phyloP scores from a whole-genome alignment of 352 stramenopile genomes.

The Globisporangium orthogonon region DNA sequence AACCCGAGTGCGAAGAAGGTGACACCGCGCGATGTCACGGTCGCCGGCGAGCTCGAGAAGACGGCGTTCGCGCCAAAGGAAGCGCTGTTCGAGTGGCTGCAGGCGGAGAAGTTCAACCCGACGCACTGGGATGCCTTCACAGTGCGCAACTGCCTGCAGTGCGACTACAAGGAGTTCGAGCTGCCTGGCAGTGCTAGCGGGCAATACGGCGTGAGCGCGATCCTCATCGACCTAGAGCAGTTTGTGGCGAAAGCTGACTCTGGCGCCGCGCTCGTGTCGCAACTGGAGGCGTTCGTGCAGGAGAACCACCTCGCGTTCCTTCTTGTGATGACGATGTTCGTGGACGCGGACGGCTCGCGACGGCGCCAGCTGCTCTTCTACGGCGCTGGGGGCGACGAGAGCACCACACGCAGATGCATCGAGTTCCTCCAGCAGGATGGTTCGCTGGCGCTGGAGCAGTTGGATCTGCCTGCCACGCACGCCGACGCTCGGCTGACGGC shows the following conservation, averaged over 20 bases:
- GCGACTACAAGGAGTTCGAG: conserved; percentile 80
- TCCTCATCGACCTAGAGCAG: conserved; percentile 46
- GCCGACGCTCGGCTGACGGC: conserved; percentile 23
- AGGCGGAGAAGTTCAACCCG: conserved; percentile 61
- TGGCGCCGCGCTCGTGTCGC: conserved; percentile 17
- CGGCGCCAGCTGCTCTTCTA: conserved; percentile 67
- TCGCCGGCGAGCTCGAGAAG: conserved; percentile 32
- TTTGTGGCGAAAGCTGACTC: conserved; percentile 44
- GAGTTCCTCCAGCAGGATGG: conserved; percentile 28
- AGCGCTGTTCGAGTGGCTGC: conserved; percentile 57
- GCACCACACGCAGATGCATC: conserved; percentile 23
- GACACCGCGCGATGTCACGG: conserved; percentile 45
- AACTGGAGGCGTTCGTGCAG: conserved; percentile 29
- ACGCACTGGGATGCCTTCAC: conserved; percentile 57
- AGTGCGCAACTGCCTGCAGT: conserved; percentile 57
- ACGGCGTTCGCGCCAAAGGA: conserved; percentile 34
- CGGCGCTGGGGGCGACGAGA: conserved; percentile 13
- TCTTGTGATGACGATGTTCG: conserved; percentile 65
- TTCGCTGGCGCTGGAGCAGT: conserved; percentile 31
- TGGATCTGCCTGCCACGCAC: conserved; percentile 27
- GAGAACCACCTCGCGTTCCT: conserved; percentile 54
- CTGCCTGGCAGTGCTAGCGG: conserved; percentile 7
- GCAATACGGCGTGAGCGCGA: conserved; percentile 50
- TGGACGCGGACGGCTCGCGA: conserved; percentile 28
- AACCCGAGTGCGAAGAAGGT: conserved; percentile 72